Percentiles rank a stretch among this genome's conserved stretches.
Conservation (phyloP, 352 stramenopile genomes). For the Phytophthora ramorum region DNA sequence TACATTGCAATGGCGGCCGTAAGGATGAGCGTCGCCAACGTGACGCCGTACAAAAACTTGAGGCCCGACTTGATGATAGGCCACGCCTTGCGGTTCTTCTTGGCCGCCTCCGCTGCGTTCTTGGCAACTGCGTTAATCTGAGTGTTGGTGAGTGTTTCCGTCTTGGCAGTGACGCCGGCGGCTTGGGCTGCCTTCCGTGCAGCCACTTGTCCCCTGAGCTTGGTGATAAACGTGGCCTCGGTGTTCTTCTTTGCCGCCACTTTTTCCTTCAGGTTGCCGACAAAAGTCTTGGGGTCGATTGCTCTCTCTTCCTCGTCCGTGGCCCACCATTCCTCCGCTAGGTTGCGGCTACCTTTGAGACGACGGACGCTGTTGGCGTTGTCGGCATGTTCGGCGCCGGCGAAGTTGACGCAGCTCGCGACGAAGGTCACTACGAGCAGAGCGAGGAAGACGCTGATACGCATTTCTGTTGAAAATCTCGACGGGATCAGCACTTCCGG, state of each 20-base stretch:
- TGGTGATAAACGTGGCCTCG: not conserved
- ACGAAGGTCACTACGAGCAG: not conserved
- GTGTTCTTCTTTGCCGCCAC: no score
- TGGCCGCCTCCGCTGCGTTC: slow-evolving; percentile 3
- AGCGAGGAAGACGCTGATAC: slow-evolving; percentile 4
- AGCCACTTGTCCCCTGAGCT: not conserved
- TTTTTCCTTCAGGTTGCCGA: no score
- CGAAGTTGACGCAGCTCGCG: not conserved
- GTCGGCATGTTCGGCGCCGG: not conserved
- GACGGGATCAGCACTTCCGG: not conserved
- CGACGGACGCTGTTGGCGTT: not conserved
- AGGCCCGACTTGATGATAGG: slow-evolving; percentile 7
- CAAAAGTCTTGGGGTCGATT: no score
- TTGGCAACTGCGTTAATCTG: slow-evolving; percentile 10
- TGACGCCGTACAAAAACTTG: slow-evolving; percentile 14
- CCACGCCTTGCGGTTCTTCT: slow-evolving; percentile 23
- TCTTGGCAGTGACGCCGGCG: not conserved
- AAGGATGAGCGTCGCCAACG: slow-evolving; percentile 11
- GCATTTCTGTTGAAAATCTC: not conserved
- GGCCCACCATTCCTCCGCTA: slow-evolving; percentile 19
- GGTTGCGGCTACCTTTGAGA: not conserved
- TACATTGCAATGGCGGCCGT: slow-evolving; percentile 11
- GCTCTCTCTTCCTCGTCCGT: not conserved
- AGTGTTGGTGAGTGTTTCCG: slow-evolving; percentile 1
- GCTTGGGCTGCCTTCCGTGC: not conserved